phyloP scores from a whole-genome alignment of 2,329 filamentous ascomycete species.

The Herpotrichia juniperi region DNA sequence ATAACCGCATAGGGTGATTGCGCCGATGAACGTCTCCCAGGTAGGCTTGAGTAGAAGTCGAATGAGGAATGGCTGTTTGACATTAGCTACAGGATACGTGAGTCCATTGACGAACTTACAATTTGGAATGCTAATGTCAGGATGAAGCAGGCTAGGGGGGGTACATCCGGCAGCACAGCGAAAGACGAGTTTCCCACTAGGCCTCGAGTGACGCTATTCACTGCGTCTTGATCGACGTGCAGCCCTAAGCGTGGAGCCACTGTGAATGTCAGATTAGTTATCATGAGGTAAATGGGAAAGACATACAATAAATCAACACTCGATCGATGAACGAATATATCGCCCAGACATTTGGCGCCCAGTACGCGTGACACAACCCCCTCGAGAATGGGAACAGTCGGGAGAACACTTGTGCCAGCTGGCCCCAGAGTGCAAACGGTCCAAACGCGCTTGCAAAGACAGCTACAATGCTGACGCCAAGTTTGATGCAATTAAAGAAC shows the following conservation, averaged over 20 bases:
- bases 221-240: slow-evolving; percentile 71
- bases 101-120: slow-evolving; percentile 48
- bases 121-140: slow-evolving; percentile 84
- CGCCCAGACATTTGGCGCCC: slow-evolving; percentile 97
- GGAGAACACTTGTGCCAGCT: slow-evolving; percentile 82
- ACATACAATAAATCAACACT: slow-evolving; percentile 77
- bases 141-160: slow-evolving; percentile 77
- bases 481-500: slow-evolving; percentile 80
- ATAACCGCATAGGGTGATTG: slow-evolving; percentile 91
- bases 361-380: slow-evolving; percentile 95
- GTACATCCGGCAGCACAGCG: slow-evolving; percentile 87
- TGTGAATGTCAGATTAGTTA: slow-evolving; percentile 51
- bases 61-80: slow-evolving; percentile 60
- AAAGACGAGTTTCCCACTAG: slow-evolving; percentile 94
- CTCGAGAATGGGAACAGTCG: slow-evolving; percentile 92
- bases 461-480: slow-evolving; percentile 72
- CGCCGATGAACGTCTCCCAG: slow-evolving; percentile 89
- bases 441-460: slow-evolving; percentile 86
- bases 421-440: slow-evolving; percentile 81
- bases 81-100: slow-evolving; percentile 13
- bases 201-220: slow-evolving; percentile 89
- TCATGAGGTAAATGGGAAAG: no score
- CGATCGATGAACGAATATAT: slow-evolving; percentile 93
- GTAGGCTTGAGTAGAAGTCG: slow-evolving; percentile 82
- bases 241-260: slow-evolving; percentile 84